Base-by-base conservation (phyloP, 1,284 basidiomycete species). In the Meira miltonrushii region DNA sequence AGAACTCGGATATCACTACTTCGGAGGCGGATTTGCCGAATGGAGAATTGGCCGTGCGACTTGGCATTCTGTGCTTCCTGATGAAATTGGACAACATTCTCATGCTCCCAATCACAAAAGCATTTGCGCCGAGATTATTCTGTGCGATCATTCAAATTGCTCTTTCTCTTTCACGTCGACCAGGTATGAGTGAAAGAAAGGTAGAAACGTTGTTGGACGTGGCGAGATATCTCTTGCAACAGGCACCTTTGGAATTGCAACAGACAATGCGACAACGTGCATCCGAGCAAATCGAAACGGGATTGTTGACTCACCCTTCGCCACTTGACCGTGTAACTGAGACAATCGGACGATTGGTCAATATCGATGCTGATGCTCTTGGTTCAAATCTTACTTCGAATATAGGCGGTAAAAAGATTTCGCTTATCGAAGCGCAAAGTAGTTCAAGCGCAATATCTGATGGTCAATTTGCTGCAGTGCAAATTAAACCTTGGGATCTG, bases 401-500 rank as follows among this genome's bases (percentile, higher is more conserved):
- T 33, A 33, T 33, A 33, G 28, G 28, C 28, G 28, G 28, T 33
- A 3, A 33, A 33, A 33, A 33, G 28, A 8, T 33, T 33, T 33
- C 28, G 28, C 28, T 33, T 3, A 15, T 53, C 11, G 11, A 38
- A 15, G 55, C 55, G 33, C 11, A 40, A n/a, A 50, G 41, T 43
- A 25, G 37, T 17, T 19, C 11, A 8, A 21, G 41, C 19, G 55
- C 55, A 37, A 8, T 50, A 9, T 11, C 25, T 8, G 23, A 51
- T 15, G 55, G 55, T 37, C 12, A 15, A 10, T 56, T 13, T 33
- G 12, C 17, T 12, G 12, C 43, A 17, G 55, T 28, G 2, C 12
- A 12, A 10, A 25, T 23, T 12, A 44, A 41, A 28, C 44, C 55
- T 12, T 56, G 55, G 55, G 55, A 56, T 12, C 33, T n/a, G 25